Evolutionary conservation across 345 rosid genomes (phyloP).

Genomic region (Pugionium dolabratum): DNA sequence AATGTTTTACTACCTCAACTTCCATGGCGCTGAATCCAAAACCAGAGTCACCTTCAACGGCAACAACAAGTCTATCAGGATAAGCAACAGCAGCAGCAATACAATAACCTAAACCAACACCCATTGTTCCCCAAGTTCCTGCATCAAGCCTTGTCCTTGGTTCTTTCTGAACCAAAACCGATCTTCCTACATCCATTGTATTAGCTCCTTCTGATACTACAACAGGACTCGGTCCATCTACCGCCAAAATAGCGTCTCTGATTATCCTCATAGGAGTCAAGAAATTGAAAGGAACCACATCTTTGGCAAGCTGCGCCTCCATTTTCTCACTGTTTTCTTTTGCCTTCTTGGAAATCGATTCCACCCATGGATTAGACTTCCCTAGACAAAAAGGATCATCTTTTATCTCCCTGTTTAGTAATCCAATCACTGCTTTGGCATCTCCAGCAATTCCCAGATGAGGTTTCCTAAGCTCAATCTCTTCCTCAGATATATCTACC

Average conservation of each 20-base stretch:
- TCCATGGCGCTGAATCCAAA: constrained; percentile 99
- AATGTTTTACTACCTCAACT: constrained; percentile 66
- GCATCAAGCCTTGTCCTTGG: constrained; percentile 99
- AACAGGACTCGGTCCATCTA: constrained; percentile 83
- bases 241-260: constrained; percentile 69
- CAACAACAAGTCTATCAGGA: constrained; percentile 84
- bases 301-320: constrained; percentile 85
- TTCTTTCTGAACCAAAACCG: constrained; percentile 92
- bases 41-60: constrained; percentile 98
- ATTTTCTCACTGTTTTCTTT: constrained; percentile 70
- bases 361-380: constrained; percentile 78
- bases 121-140: constrained; percentile 99
- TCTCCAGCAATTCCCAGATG: constrained; percentile 77
- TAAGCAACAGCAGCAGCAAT: constrained; percentile 96
- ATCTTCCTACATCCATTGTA: constrained; percentile 96
- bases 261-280: constrained; percentile 94
- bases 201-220: constrained; percentile 95
- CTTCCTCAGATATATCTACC: constrained; percentile 75
- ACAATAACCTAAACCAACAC: constrained; percentile 97
- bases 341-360: constrained; percentile 65
- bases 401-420: constrained; percentile 77
- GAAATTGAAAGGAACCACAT: constrained; percentile 92
- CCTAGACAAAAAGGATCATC: constrained; percentile 89
- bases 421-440: constrained; percentile 69
- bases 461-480: constrained; percentile 78